These are phyloP conservation scores for Aspergillus sp. DNA, from an alignment of 2,329 filamentous ascomycete species.

Conservation along the genomic window DNA sequence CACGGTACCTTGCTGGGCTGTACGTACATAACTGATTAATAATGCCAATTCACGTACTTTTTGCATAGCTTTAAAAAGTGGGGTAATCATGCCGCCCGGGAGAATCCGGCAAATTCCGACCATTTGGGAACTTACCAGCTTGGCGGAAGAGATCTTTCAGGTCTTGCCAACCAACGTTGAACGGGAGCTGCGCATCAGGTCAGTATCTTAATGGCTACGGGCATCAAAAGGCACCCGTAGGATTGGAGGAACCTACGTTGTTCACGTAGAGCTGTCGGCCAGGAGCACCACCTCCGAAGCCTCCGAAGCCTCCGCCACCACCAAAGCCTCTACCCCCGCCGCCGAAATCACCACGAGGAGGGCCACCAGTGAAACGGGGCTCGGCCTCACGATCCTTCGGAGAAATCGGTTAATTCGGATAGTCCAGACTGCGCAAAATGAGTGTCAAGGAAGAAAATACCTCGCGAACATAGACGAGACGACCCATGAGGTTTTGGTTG, in stretches of 20 bases:
- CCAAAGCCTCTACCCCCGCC: constrained; percentile 47
- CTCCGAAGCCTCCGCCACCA: constrained; percentile 44
- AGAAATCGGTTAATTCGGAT: constrained; percentile 4
- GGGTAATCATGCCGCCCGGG: constrained; percentile 5
- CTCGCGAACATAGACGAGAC: constrained; percentile 97
- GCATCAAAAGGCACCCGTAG: constrained; percentile 2
- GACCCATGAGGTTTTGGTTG: constrained; percentile 98
- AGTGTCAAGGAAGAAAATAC: constrained; percentile 39
- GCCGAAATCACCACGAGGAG: constrained; percentile 56
- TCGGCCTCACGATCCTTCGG: constrained; percentile 89
- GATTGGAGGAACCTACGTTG: constrained; percentile 68
- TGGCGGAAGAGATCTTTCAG: constrained; percentile 97
- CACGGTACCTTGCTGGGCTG: constrained; percentile 59
- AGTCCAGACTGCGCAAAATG: background rate
- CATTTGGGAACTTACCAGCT: constrained; percentile 62
- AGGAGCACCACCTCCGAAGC: constrained; percentile 40
- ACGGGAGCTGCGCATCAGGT: constrained; percentile 63
- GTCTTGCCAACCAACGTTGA: constrained; percentile 97
- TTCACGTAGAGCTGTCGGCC: constrained; percentile 93
- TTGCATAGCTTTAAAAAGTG: constrained; percentile 5
- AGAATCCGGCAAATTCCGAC: constrained; percentile 6
- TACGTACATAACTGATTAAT: background rate
- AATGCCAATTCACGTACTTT: background rate
- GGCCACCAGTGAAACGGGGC: constrained; percentile 81
- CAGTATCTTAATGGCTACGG: constrained; percentile 27